phyloP scores from a whole-genome alignment of 495 filamentous ascomycete genomes.

The Collariella sp. region DNA sequence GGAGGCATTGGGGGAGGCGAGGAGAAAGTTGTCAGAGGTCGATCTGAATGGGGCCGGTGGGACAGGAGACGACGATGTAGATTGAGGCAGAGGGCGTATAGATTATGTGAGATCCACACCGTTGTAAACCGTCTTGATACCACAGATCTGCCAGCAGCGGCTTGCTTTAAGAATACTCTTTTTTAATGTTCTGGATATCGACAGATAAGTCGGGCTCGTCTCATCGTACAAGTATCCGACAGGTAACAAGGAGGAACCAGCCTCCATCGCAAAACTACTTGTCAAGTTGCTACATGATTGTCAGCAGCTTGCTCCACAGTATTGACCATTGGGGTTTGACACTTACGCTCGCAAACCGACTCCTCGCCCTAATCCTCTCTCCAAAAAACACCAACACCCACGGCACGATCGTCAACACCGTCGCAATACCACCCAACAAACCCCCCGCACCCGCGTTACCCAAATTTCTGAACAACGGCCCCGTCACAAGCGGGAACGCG shows the following conservation, averaged over 20 bases:
- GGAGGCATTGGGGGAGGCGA: slow-evolving; percentile 22
- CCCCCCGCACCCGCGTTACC: slow-evolving; percentile 65
- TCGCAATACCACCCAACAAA: slow-evolving; percentile 67
- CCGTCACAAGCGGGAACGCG: slow-evolving; percentile 69
- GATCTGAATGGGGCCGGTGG: neutral
- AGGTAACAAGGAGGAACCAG: too few species aligned
- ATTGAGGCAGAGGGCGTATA: slow-evolving; percentile 8
- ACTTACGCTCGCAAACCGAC: slow-evolving; percentile 55
- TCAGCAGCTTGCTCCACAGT: neutral
- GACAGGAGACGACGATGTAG: slow-evolving; percentile 24
- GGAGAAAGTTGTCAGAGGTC: slow-evolving; percentile 12
- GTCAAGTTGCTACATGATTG: slow-evolving; percentile 7
- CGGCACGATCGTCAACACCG: slow-evolving; percentile 65
- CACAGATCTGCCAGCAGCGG: too few species aligned
- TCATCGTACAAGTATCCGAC: too few species aligned
- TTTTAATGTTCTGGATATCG: too few species aligned
- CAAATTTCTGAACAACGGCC: slow-evolving; percentile 60
- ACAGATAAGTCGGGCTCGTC: too few species aligned
- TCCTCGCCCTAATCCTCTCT: slow-evolving; percentile 65
- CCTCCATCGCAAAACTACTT: neutral
- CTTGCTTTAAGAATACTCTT: too few species aligned
- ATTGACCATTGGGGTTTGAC: neutral
- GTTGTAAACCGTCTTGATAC: too few species aligned
- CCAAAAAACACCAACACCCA: slow-evolving; percentile 82
- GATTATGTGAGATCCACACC: too few species aligned